Conservation (phyloP, 352 stramenopile species). For the Phytopythium kandeliae region DNA sequence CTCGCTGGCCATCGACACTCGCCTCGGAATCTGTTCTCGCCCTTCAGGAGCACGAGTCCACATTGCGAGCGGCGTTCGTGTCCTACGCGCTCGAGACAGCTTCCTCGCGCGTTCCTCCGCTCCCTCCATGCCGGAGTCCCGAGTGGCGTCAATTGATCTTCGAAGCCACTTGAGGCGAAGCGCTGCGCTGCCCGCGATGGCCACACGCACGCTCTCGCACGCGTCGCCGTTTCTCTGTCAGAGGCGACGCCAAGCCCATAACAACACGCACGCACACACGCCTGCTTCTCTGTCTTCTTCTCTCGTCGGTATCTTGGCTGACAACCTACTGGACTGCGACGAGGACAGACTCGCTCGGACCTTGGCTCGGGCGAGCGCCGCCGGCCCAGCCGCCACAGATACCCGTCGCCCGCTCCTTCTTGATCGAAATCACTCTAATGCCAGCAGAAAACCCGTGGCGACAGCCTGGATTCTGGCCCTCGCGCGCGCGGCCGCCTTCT, state of each 20-base stretch:
- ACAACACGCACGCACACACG: no score
- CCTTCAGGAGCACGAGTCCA: background rate
- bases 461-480: slow-evolving; percentile 2
- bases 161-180: background rate
- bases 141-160: background rate
- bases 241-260: no score
- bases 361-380: background rate
- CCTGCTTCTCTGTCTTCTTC: slow-evolving; percentile 1
- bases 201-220: no score
- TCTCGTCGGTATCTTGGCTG: background rate
- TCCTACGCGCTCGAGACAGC: background rate
- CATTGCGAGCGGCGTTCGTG: background rate
- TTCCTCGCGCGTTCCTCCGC: slow-evolving; percentile 2
- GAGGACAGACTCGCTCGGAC: background rate
- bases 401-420: background rate
- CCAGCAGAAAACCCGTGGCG: slow-evolving; percentile 1
- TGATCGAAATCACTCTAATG: slow-evolving; percentile 7
- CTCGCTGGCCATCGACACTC: background rate
- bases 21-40: background rate
- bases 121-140: background rate
- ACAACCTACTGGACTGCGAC: background rate
- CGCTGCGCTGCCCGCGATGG: no score
- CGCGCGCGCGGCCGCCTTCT: background rate
- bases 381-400: background rate
- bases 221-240: background rate